Percentiles rank a stretch among this genome's conserved stretches.
These are phyloP conservation scores for Mycocentrospora acerina DNA, from an alignment of 2,329 filamentous ascomycete species.

Conservation along the genomic window DNA sequence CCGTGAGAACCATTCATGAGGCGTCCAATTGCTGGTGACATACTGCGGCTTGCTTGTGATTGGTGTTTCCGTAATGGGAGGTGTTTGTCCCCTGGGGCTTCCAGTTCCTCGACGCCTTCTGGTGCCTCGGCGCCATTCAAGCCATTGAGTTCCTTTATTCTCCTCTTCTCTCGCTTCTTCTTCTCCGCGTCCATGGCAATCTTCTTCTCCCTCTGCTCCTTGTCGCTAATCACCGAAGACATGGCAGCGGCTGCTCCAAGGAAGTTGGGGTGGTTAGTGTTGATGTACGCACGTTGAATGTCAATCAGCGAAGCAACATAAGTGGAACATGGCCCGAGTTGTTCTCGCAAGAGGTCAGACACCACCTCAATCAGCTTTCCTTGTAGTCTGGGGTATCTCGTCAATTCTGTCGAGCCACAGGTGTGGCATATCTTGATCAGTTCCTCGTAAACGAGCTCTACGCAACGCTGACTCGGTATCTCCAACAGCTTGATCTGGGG, in stretches of 20 bases:
- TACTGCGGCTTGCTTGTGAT: slow-evolving; percentile 67
- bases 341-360: slow-evolving; percentile 89
- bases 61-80: slow-evolving; percentile 63
- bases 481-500: slow-evolving; percentile 97
- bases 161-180: slow-evolving; percentile 78
- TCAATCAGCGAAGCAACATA: slow-evolving; percentile 97
- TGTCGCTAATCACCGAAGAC: slow-evolving; percentile 92
- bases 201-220: slow-evolving; percentile 91
- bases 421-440: slow-evolving; percentile 99
- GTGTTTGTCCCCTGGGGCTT: slow-evolving; percentile 56
- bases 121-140: slow-evolving; percentile 58
- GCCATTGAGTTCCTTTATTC: slow-evolving; percentile 76
- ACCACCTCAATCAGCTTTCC: slow-evolving; percentile 98
- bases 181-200: slow-evolving; percentile 78
- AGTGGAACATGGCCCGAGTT: slow-evolving; percentile 80
- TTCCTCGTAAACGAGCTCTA: slow-evolving; percentile 97
- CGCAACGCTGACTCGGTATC: slow-evolving; percentile 90
- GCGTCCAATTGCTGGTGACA: slow-evolving; percentile 74
- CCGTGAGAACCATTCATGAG: slow-evolving; percentile 62
- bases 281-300: slow-evolving; percentile 97
- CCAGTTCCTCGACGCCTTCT: slow-evolving; percentile 63
- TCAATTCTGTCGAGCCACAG: slow-evolving; percentile 91
- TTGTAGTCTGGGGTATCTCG: slow-evolving; percentile 87
- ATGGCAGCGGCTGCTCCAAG: slow-evolving; percentile 94
- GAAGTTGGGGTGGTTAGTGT: slow-evolving; percentile 99